Evolutionary conservation across 768 basidiomycete species (phyloP).

Genomic region (Lactarius sanguifluus): DNA sequence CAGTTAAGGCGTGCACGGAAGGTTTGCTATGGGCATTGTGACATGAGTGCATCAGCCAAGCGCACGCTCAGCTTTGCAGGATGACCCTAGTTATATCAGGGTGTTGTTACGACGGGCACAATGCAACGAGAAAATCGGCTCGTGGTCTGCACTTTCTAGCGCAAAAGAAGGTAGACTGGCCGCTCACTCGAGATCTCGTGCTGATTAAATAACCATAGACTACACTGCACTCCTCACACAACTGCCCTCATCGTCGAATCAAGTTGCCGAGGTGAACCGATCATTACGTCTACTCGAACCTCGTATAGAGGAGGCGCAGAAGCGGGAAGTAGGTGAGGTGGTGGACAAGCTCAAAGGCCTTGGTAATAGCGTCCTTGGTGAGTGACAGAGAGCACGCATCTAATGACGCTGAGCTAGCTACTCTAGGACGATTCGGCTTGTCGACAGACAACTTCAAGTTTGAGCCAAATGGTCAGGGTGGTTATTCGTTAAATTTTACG

Average conservation of each 20-base stretch:
- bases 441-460: slow-evolving; percentile 98
- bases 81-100: slow-evolving; percentile 85
- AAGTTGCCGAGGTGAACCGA: slow-evolving; percentile 47
- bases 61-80: slow-evolving; percentile 63
- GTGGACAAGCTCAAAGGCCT: slow-evolving; percentile 87
- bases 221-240: slow-evolving; percentile 70
- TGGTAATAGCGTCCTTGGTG: slow-evolving; percentile 87
- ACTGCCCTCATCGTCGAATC: slow-evolving; percentile 54
- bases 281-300: slow-evolving; percentile 59
- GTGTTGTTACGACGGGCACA: slow-evolving; percentile 85
- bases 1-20: slow-evolving; percentile 31
- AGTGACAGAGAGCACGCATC: slow-evolving; percentile 27
- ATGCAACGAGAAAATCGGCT: slow-evolving; percentile 75
- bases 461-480: slow-evolving; percentile 90
- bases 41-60: slow-evolving; percentile 10
- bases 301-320: slow-evolving; percentile 72
- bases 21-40: slow-evolving; percentile 15
- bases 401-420: neutral
- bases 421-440: slow-evolving; percentile 84
- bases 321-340: slow-evolving; percentile 90
- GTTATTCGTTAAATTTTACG: slow-evolving; percentile 89
- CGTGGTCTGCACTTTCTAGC: slow-evolving; percentile 80
- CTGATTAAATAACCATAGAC: slow-evolving; percentile 48
- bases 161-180: slow-evolving; percentile 76
- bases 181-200: neutral